A percentile compares a stretch with the other conserved stretches of the same genome.
Conservation (phyloP, 257 asterid species). For the Solanum lycopersicoides region DNA sequence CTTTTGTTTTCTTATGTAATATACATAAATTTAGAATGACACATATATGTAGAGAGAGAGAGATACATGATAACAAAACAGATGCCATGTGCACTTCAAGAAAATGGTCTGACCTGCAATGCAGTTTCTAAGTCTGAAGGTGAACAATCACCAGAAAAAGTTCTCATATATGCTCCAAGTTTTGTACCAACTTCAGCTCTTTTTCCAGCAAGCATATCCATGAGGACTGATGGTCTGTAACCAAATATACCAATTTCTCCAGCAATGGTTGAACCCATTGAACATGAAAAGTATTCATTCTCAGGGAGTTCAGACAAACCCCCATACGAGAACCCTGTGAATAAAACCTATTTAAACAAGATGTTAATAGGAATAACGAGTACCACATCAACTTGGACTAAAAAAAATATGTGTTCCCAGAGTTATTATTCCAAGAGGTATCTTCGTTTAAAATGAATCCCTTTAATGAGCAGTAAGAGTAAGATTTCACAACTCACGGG, state of each 20-base stretch:
- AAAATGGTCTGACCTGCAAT: slow-evolving; percentile 54
- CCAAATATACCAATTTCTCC: slow-evolving; percentile 98
- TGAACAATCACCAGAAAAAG: slow-evolving; percentile 92
- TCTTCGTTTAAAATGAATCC: not conserved
- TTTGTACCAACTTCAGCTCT: slow-evolving; percentile 91
- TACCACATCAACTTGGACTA: slow-evolving; percentile 8
- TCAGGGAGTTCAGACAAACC: slow-evolving; percentile 94
- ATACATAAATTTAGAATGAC: not conserved
- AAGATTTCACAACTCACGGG: not conserved
- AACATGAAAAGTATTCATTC: slow-evolving; percentile 74
- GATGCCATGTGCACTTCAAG: not conserved
- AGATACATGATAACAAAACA: not conserved
- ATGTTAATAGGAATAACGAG: slow-evolving; percentile 25
- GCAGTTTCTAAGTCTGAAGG: slow-evolving; percentile 97
- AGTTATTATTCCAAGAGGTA: not conserved
- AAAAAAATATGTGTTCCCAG: not conserved
- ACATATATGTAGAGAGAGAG: not conserved
- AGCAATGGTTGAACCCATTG: slow-evolving; percentile 96
- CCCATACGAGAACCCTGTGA: slow-evolving; percentile 91
- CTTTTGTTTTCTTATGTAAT: not conserved
- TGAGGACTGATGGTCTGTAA: slow-evolving; percentile 75
- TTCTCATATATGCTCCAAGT: slow-evolving; percentile 91
- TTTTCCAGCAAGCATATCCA: slow-evolving; percentile 98
- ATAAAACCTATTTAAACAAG: slow-evolving; percentile 65
- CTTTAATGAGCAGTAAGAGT: not conserved